phyloP scores from a whole-genome alignment of 805 yeast genomes.

The Alloascoidea hylecoeti region DNA sequence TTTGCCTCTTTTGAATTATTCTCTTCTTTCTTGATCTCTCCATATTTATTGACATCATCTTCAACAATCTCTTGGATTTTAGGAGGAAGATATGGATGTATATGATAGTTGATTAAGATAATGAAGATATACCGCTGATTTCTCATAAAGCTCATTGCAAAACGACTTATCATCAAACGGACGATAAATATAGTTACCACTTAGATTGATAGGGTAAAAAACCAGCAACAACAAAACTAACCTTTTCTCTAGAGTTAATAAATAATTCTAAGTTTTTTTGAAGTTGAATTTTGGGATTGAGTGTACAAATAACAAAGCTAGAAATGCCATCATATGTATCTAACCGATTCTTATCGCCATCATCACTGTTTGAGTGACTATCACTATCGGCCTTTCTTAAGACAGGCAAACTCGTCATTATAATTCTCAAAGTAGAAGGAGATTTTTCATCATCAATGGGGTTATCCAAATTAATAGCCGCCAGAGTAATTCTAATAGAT shows the following conservation, averaged over 20 bases:
- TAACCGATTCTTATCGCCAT: constrained; percentile 39
- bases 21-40: constrained; percentile 54
- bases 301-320: constrained; percentile 63
- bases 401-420: constrained; percentile 57
- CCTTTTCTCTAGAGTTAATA: constrained; percentile 87
- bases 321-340: constrained; percentile 64
- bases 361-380: constrained; percentile 37
- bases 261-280: constrained; percentile 90
- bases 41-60: constrained; percentile 50
- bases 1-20: constrained; percentile 65
- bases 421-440: constrained; percentile 82
- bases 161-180: constrained; percentile 67
- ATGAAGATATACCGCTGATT: constrained; percentile 26
- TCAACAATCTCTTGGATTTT: too few relatives aligned
- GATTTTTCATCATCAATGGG: constrained; percentile 65
- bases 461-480: constrained; percentile 81
- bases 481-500: constrained; percentile 84
- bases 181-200: constrained; percentile 94
- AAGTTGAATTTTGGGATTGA: constrained; percentile 64
- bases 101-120: constrained; percentile 36
- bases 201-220: constrained; percentile 83
- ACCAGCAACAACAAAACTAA: constrained; percentile 89
- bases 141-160: constrained; percentile 33
- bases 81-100: too few relatives aligned
- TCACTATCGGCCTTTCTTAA: constrained; percentile 11